Evolutionary conservation across 1,284 basidiomycete genomes (phyloP).

Genomic region (Cutaneotrichosporon arboriforme): DNA sequence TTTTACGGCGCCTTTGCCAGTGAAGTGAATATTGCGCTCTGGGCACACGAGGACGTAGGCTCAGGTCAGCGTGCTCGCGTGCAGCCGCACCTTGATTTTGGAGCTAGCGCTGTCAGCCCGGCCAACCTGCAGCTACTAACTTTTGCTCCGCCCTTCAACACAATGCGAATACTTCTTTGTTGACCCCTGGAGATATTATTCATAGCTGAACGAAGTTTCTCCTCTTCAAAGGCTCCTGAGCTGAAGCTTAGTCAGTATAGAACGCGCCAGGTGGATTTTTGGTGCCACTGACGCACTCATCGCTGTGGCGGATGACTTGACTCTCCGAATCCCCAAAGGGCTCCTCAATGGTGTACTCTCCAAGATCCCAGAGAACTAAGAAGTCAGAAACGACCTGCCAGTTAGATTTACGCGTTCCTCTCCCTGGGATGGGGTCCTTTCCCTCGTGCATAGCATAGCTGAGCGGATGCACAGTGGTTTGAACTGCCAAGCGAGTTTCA

Average conservation of each 20-base stretch:
- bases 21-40: slow-evolving; percentile 15
- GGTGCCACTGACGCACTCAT: neutral
- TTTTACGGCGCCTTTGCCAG: slow-evolving; percentile 20
- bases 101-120: too few relatives aligned
- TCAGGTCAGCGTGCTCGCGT: too few relatives aligned
- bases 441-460: slow-evolving; percentile 68
- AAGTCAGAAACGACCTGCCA: neutral
- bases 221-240: slow-evolving; percentile 3
- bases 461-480: slow-evolving; percentile 37
- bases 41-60: slow-evolving; percentile 6
- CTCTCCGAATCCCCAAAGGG: slow-evolving; percentile 19
- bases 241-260: neutral
- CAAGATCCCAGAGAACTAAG: slow-evolving; percentile 41
- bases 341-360: slow-evolving; percentile 27
- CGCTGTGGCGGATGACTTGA: neutral
- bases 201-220: slow-evolving; percentile 3
- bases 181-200: neutral
- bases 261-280: too few relatives aligned
- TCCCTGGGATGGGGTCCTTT: slow-evolving; percentile 57
- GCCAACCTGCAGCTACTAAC: neutral
- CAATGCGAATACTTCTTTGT: slow-evolving; percentile 2
- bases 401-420: slow-evolving; percentile 26
- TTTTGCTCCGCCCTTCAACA: slow-evolving; percentile 7
- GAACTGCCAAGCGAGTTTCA: slow-evolving; percentile 26
- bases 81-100: too few relatives aligned